Evolutionary conservation across 2,329 filamentous ascomycete species (phyloP).

Genomic region (Scedosporium apiospermum): DNA sequence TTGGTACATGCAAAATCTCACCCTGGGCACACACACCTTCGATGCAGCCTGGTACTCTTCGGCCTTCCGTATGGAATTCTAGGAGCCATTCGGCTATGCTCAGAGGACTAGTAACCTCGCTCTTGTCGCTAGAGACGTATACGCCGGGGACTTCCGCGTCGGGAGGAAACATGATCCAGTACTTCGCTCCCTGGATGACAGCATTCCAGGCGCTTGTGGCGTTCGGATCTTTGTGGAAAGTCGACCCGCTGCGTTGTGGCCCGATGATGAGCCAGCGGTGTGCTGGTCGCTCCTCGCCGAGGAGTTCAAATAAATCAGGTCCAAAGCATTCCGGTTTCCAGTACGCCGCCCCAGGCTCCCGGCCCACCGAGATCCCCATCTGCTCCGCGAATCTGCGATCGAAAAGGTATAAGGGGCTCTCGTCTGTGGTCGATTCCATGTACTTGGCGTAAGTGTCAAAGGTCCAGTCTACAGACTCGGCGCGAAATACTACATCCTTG

Average conservation of each 20-base stretch:
- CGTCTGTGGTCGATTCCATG: constrained; percentile 69
- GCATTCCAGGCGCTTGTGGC: constrained; percentile 86
- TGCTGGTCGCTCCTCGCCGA: constrained; percentile 72
- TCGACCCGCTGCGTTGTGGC: constrained; percentile 77
- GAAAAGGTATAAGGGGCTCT: constrained; percentile 88
- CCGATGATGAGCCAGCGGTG: constrained; percentile 90
- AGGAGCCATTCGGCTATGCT: constrained; percentile 97
- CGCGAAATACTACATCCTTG: constrained; percentile 62
- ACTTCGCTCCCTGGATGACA: constrained; percentile 80
- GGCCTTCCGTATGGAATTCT: constrained; percentile 77
- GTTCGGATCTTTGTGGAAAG: constrained; percentile 81
- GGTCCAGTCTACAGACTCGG: constrained; percentile 90
- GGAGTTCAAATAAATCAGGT: constrained; percentile 71
- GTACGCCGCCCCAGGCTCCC: constrained; percentile 47
- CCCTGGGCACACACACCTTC: constrained; percentile 79
- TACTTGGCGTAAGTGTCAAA: constrained; percentile 74
- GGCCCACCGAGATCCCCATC: constrained; percentile 61
- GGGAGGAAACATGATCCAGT: constrained; percentile 97
- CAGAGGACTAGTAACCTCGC: constrained; percentile 85
- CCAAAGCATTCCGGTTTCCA: constrained; percentile 79
- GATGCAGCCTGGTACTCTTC: constrained; percentile 63
- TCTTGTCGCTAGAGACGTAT: constrained; percentile 79
- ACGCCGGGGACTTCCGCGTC: constrained; percentile 75
- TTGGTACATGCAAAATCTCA: constrained; percentile 86
- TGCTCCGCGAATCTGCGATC: constrained; percentile 81